A percentile compares a stretch with the other conserved stretches of the same genome.
Conservation (phyloP, 257 asterid genomes). For the Solanum chmielewskii region DNA sequence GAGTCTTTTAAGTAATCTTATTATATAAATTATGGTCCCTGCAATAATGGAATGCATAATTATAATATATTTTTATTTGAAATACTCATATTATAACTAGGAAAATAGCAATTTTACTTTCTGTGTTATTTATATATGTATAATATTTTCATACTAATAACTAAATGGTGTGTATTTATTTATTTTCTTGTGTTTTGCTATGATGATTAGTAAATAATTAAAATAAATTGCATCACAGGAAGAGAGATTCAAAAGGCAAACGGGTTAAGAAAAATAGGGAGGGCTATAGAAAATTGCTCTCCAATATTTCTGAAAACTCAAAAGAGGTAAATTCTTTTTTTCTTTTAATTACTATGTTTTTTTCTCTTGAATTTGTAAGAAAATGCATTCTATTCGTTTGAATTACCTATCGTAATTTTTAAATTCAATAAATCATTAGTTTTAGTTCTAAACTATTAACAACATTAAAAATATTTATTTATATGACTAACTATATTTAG, state of each 20-base stretch:
- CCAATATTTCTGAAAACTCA: background rate
- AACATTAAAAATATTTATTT: accelerated
- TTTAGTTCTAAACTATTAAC: too few species aligned
- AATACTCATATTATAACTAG: too few species aligned
- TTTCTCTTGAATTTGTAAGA: background rate
- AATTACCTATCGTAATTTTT: background rate
- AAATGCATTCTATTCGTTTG: background rate
- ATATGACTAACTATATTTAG: too few species aligned
- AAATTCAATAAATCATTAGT: background rate
- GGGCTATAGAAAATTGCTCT: background rate
- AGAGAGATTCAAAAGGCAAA: background rate
- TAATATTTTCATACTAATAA: background rate
- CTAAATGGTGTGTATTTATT: background rate
- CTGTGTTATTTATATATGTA: too few species aligned
- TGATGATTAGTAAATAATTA: background rate
- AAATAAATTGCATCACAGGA: background rate
- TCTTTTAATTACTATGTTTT: background rate
- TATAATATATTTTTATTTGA: too few species aligned
- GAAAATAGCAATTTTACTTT: too few species aligned
- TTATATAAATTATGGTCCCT: background rate
- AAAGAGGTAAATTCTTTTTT: background rate
- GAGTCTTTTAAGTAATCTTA: background rate
- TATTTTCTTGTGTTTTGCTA: background rate
- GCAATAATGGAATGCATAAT: background rate
- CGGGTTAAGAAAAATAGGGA: background rate